Evolutionary conservation across 2,329 filamentous ascomycete species (phyloP).

Genomic region (Fusarium sp.): DNA sequence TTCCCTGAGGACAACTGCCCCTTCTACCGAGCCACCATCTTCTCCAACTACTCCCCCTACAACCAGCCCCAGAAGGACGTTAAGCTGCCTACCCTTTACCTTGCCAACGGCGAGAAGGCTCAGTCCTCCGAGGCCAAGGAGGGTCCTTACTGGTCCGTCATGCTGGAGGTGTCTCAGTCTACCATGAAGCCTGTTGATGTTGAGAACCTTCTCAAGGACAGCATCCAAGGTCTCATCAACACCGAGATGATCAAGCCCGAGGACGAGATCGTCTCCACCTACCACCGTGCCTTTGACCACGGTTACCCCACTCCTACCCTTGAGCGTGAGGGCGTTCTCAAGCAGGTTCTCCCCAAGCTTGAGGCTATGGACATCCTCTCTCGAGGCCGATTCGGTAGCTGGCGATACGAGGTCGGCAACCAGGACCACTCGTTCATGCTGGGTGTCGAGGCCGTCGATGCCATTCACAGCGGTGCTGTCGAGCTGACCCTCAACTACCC

Average conservation of each 20-base stretch:
- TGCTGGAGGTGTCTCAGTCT: constrained; percentile 98
- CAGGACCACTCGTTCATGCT: constrained; percentile 99
- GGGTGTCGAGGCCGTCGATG: constrained; percentile 91
- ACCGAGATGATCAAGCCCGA: constrained; percentile 92
- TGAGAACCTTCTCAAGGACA: constrained; percentile 85
- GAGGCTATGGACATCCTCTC: constrained; percentile 93
- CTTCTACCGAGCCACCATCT: constrained; percentile 99
- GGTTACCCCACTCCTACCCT: constrained; percentile 96
- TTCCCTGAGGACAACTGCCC: constrained; percentile 99
- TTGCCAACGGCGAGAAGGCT: constrained; percentile 87
- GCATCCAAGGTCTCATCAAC: constrained; percentile 96
- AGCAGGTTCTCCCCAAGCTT: constrained; percentile 90
- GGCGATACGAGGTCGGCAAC: constrained; percentile 97
- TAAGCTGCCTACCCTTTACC: constrained; percentile 87
- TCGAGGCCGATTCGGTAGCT: constrained; percentile 96
- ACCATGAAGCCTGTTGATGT: constrained; percentile 93
- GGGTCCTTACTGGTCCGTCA: constrained; percentile 99
- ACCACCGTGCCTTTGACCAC: constrained; percentile 97
- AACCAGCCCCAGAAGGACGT: constrained; percentile 88
- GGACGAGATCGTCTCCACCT: constrained; percentile 97
- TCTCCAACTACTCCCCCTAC: constrained; percentile 99
- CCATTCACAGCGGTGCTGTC: constrained; percentile 87
- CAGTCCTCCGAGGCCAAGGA: constrained; percentile 77
- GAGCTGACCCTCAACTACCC: constrained; percentile 97
- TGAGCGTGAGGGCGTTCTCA: constrained; percentile 94